Conservation (phyloP, 192 early-diverging fungal genomes). For the Pilaira anomala region DNA sequence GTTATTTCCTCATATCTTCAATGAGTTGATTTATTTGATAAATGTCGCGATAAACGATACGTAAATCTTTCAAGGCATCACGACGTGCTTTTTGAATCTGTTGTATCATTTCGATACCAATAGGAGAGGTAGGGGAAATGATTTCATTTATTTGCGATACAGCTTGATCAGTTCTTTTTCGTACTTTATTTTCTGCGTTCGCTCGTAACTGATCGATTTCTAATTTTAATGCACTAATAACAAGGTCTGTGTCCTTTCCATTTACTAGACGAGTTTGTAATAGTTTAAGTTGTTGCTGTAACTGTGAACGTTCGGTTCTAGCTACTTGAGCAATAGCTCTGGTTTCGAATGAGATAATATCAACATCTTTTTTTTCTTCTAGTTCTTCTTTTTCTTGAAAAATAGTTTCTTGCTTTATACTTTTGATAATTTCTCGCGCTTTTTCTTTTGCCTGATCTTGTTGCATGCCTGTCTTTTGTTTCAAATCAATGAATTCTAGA, state of each 20-base stretch:
- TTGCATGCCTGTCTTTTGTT: not conserved
- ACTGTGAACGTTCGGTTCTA: not conserved
- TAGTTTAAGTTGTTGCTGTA: not conserved
- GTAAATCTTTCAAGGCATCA: not conserved
- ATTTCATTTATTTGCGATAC: not conserved
- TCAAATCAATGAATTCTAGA: constrained; percentile 3
- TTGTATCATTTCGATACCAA: not conserved
- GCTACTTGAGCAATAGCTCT: not conserved
- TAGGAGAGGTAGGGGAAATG: not conserved
- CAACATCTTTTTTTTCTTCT: not conserved
- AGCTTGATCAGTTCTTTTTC: not conserved
- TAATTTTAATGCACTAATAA: constrained; percentile 5
- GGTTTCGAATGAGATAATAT: not conserved
- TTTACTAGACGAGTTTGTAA: not conserved
- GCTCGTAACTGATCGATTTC: constrained; percentile 2
- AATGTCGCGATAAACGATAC: not conserved
- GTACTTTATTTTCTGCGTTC: not conserved
- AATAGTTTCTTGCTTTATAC: not conserved
- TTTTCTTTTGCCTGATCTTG: not conserved
- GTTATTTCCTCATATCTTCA: not conserved
- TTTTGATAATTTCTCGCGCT: constrained; percentile 1
- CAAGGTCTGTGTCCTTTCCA: not conserved
- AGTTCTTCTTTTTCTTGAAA: not conserved
- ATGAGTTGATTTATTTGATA: constrained; percentile 2
- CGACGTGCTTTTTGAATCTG: not conserved